Evolutionary conservation across 202 grass and related monocot genomes (phyloP).

Genomic region (Setaria italica): DNA sequence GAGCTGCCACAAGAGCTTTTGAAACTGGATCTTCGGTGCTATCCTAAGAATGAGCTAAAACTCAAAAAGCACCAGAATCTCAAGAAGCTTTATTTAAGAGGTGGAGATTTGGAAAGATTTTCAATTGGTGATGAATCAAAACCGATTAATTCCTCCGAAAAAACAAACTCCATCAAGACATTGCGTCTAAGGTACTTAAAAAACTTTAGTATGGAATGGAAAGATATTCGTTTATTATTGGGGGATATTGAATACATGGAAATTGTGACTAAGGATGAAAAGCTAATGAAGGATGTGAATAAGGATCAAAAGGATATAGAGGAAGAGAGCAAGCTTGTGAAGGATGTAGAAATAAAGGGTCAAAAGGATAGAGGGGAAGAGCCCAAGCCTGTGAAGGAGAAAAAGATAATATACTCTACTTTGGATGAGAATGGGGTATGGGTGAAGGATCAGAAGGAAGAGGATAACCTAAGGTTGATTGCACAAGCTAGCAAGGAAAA

Average conservation of each 20-base stretch:
- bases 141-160: background rate
- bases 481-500: background rate
- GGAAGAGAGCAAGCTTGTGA: too few relatives aligned
- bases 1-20: conserved; percentile 1
- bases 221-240: rapidly evolving
- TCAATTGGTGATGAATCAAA: rapidly evolving
- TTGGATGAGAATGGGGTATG: conserved; percentile 51
- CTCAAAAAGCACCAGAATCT: background rate
- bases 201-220: background rate
- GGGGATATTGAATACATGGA: background rate
- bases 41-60: background rate
- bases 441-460: conserved; percentile 31
- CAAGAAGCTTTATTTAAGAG: conserved; percentile 60
- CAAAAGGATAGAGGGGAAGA: background rate
- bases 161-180: background rate
- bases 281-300: background rate
- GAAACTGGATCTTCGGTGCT: conserved; percentile 66
- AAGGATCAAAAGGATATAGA: background rate
- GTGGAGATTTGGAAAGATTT: conserved; percentile 16
- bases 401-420: background rate
- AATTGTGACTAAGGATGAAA: conserved; percentile 25
- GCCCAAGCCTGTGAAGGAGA: background rate
- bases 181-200: conserved; percentile 53
- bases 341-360: background rate
- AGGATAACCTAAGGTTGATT: background rate